These are phyloP conservation scores for Sporothrix pallida DNA, from an alignment of 2,329 filamentous ascomycete genomes.

Conservation along the genomic window DNA sequence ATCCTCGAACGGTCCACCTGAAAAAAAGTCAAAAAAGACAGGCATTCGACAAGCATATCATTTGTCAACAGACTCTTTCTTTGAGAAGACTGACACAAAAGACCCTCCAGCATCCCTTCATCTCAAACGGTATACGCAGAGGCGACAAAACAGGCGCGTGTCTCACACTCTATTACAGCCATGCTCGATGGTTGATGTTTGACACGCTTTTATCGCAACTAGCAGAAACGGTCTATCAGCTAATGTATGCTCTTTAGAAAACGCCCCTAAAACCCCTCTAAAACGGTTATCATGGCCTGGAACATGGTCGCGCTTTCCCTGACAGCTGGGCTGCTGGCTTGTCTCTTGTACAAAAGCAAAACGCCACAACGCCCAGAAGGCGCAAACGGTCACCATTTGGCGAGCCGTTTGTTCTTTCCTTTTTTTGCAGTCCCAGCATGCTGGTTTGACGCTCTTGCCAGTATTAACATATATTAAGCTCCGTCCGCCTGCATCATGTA, in stretches of 20 bases:
- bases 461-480: too few relatives aligned
- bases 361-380: conserved; percentile 2
- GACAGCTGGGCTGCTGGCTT: background rate
- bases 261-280: background rate
- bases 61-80: background rate
- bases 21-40: too few relatives aligned
- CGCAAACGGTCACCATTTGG: conserved; percentile 4
- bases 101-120: conserved; percentile 13
- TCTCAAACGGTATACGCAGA: conserved; percentile 8
- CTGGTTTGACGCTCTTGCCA: too few relatives aligned
- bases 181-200: background rate
- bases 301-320: background rate
- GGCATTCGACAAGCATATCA: background rate
- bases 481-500: background rate
- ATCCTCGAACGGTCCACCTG: conserved; percentile 16
- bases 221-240: background rate
- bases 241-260: conserved; percentile 20
- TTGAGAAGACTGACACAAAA: background rate
- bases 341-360: background rate
- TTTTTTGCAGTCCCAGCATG: background rate
- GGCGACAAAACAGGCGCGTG: conserved; percentile 13
- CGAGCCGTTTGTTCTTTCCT: background rate
- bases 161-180: conserved; percentile 3
- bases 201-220: too few relatives aligned
- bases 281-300: background rate